Percentiles rank a stretch among this genome's conserved stretches.
phyloP scores from a whole-genome alignment of 192 early-diverging fungal genomes.

The Funneliformis geosporum region DNA sequence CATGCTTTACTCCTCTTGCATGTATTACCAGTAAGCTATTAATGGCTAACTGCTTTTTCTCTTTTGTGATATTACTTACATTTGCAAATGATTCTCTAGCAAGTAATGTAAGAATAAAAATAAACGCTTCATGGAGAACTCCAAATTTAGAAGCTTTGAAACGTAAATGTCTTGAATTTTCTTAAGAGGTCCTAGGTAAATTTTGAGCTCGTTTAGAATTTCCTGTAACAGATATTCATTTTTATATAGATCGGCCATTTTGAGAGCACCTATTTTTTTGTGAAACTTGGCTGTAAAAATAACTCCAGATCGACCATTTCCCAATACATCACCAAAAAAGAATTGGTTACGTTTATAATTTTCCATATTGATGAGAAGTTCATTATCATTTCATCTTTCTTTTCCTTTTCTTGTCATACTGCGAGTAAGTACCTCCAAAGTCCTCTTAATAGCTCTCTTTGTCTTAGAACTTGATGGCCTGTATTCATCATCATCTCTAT shows the following conservation, averaged over 20 bases:
- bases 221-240: neutral
- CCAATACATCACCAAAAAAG: constrained; percentile 19
- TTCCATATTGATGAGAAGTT: constrained; percentile 22
- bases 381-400: neutral
- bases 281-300: constrained; percentile 5
- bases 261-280: constrained; percentile 22
- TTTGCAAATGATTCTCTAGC: neutral
- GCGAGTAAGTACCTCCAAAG: neutral
- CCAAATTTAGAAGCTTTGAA: constrained; percentile 15
- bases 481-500: no score
- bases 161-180: constrained; percentile 1
- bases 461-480: constrained; percentile 4
- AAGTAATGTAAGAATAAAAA: constrained; percentile 10
- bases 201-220: constrained; percentile 5
- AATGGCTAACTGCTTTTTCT: constrained; percentile 17
- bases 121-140: constrained; percentile 1
- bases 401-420: neutral
- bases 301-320: constrained; percentile 22
- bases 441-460: no score
- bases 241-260: constrained; percentile 15
- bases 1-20: neutral
- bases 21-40: neutral
- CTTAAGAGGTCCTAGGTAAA: constrained; percentile 17
- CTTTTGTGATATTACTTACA: neutral
- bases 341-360: constrained; percentile 16